Evolutionary conservation across 2,329 filamentous ascomycete genomes (phyloP).

Genomic region (Talaromyces sp.): DNA sequence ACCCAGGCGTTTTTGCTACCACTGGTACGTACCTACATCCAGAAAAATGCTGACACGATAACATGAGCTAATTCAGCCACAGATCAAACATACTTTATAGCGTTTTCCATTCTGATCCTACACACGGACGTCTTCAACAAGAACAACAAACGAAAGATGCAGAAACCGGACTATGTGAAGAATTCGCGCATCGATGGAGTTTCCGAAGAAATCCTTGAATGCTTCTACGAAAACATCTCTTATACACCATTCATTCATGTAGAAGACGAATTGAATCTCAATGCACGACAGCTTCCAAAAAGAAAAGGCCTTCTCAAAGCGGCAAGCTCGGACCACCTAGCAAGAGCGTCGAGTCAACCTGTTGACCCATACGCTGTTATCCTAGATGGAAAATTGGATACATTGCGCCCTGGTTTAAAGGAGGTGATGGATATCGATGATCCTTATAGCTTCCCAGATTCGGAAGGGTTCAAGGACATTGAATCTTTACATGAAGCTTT

Average conservation of each 20-base stretch:
- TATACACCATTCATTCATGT: conserved; percentile 98
- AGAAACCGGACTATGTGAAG: conserved; percentile 89
- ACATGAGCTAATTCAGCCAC: conserved; percentile 10
- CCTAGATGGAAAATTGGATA: conserved; percentile 79
- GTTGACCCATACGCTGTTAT: conserved; percentile 95
- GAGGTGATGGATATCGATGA: conserved; percentile 93
- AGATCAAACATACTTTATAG: conserved; percentile 97
- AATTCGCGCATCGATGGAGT: conserved; percentile 89
- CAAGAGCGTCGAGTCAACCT: conserved; percentile 68
- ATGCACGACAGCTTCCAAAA: conserved; percentile 67
- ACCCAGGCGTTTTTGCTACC: conserved; percentile 86
- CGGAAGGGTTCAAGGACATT: conserved; percentile 68
- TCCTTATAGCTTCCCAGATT: conserved; percentile 81
- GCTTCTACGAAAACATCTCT: conserved; percentile 97
- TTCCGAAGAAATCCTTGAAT: conserved; percentile 87
- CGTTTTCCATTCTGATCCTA: conserved; percentile 91
- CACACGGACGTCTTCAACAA: conserved; percentile 99
- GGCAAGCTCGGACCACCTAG: conserved; percentile 58
- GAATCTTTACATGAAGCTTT: conserved; percentile 81
- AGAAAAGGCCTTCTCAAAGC: conserved; percentile 67
- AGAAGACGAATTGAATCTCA: conserved; percentile 74
- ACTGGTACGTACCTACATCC: conserved; percentile 45
- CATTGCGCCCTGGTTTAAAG: conserved; percentile 75
- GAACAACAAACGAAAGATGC: conserved; percentile 99
- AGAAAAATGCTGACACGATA: background rate